Evolutionary conservation across 2,329 filamentous ascomycete genomes (phyloP), one percentile per base, ranked within the genome.

Genomic region (Aplosporella prunicola): DNA sequence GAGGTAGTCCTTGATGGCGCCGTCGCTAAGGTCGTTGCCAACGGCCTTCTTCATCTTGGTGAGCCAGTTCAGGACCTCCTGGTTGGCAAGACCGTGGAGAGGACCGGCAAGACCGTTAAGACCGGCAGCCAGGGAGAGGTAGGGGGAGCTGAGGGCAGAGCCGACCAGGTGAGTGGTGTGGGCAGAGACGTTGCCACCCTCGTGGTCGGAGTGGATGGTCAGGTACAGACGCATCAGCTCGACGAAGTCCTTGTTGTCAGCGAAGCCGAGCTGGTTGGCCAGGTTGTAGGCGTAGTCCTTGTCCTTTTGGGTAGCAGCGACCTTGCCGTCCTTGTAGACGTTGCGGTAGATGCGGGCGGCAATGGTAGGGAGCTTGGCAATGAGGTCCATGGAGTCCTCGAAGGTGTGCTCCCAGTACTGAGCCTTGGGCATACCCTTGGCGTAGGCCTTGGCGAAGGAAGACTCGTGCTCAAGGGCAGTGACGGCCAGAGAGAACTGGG

Each of bases 221-320:
- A 98, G 78, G 79, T 98, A 98, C 51, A 98, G 78, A 67, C 91
- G 86, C 80, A 98, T 85, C 55, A 98, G 75, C 80, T 98, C 91
- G 63, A 98, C 72, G 56, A 98, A 98, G 75, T 96, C 89, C 57
- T 77, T 73, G 79, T 98, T 96, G 58, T 82, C 78, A 55, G 83
- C 83, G 64, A 91, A 98, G 58, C 91, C 91, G 55, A 98, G 86
- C 79, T 94, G 87, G 80, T 96, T 96, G 69, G 91, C 88, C 64
- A 98, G 84, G 82, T 98, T 98, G 84, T 82, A 98, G 56, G 81
- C 77, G 74, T 95, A 98, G 64, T 98, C 91, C 83, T 96, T 91
- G 73, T 96, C 89, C 77, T 94, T 93, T 76, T 96, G 81, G 64
- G 94, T 78, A 39, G 87, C 65, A 44, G 86, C 84, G 51, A 98